Conservation (phyloP, 1,284 basidiomycete species). For the Apiotrichum mycotoxinovorans region DNA sequence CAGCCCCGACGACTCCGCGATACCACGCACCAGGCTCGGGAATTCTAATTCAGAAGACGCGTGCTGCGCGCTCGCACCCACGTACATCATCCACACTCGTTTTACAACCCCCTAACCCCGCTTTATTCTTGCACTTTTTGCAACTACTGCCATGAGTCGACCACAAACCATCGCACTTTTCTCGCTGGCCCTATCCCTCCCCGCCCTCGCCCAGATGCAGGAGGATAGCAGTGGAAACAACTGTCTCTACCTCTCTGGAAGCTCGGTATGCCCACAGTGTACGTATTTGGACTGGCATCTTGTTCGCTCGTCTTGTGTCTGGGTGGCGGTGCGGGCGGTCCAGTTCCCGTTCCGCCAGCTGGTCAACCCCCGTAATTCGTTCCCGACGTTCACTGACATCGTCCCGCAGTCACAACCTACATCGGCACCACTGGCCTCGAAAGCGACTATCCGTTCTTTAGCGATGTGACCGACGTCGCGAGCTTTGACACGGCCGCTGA, state of each 20-base stretch:
- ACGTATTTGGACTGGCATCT: no score
- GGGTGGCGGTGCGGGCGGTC: no score
- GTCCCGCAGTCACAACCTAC: slow-evolving; percentile 37
- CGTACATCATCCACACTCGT: background rate
- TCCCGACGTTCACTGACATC: background rate
- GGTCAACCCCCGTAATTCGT: background rate
- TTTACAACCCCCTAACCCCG: background rate
- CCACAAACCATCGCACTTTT: background rate
- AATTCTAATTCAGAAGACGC: no score
- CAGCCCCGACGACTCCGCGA: no score
- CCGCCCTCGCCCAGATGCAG: background rate
- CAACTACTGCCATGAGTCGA: background rate
- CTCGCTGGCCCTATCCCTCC: background rate
- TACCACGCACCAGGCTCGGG: no score
- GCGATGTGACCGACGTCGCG: slow-evolving; percentile 6
- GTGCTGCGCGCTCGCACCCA: no score
- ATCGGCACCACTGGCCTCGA: slow-evolving; percentile 47
- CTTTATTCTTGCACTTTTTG: background rate
- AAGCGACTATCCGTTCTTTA: slow-evolving; percentile 41
- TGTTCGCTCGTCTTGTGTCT: no score
- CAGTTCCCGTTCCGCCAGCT: no score
- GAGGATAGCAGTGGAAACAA: background rate
- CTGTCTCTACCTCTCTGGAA: slow-evolving; percentile 11
- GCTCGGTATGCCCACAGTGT: slow-evolving; percentile 11
- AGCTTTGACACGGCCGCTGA: slow-evolving; percentile 1